Percentiles rank a stretch among this genome's conserved stretches.
Conservation (phyloP, 306 rosid species). For the Cicer arietinum region DNA sequence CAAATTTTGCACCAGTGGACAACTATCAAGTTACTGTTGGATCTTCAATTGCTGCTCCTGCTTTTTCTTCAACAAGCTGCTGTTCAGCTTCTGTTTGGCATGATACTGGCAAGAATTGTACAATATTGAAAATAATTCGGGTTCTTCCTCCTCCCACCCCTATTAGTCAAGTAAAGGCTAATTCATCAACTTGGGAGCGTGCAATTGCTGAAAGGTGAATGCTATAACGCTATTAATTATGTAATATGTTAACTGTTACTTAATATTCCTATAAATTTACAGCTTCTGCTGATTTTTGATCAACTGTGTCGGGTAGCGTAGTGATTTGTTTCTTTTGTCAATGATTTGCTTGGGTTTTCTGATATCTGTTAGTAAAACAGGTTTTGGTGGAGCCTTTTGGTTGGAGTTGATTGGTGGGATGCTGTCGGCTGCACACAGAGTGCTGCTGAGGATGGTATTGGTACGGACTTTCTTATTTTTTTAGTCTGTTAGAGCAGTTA, state of each 20-base stretch:
- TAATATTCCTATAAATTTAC: conserved; percentile 26
- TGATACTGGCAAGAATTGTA: conserved; percentile 69
- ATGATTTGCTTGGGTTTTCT: conserved; percentile 39
- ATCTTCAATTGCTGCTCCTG: conserved; percentile 98
- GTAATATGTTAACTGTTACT: conserved; percentile 17
- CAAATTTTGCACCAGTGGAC: conserved; percentile 83
- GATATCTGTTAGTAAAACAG: conserved; percentile 54
- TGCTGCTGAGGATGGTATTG: conserved; percentile 99
- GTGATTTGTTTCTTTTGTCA: conserved; percentile 36
- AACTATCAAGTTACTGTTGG: conserved; percentile 95
- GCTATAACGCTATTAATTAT: conserved; percentile 5
- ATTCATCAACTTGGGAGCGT: conserved; percentile 91
- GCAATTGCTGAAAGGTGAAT: conserved; percentile 96
- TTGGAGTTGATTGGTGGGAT: conserved; percentile 99
- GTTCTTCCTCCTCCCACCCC: conserved; percentile 96
- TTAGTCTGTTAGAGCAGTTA: not conserved
- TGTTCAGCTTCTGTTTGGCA: conserved; percentile 99
- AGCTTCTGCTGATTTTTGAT: conserved; percentile 28
- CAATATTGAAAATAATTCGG: conserved; percentile 81
- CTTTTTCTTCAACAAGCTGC: conserved; percentile 98
- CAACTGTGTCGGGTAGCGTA: conserved; percentile 12
- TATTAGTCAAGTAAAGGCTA: conserved; percentile 73
- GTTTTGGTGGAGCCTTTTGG: conserved; percentile 99
- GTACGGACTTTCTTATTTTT: conserved; percentile 54
- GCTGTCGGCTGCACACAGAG: conserved; percentile 99